Evolutionary conservation across 1,284 basidiomycete genomes (phyloP), one percentile per base, ranked within the genome.

Genomic region (Cryptococcus sp.): DNA sequence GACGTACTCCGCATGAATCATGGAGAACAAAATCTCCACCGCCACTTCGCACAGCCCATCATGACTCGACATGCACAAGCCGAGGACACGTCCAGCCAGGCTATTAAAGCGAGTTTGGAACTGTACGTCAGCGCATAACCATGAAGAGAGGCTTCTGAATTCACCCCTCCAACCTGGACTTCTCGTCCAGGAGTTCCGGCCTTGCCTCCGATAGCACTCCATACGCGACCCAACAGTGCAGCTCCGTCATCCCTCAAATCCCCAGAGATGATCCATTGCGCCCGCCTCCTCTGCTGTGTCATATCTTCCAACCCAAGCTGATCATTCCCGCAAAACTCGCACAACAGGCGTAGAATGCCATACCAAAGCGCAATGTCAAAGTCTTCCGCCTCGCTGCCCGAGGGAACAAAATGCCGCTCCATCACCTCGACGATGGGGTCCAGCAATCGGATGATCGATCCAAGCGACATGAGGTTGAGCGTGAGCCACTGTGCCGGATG

Each of bases 201-300:
- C 14, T 59, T 48, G 80, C 84, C 85, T 5, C 86, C 87, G 22
- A 97, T 79, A 3, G 88, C 82, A 60, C 88, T 83, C 94, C 94
- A 98, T 2, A 95, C 74, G 47, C 80, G 82, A 25, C 86, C 73
- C 47, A 97, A 74, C 49, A 95, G 84, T n/a, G 81, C 77, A 1
- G 92, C 87, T 10, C 92, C 93, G 69, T 94, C 87, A 14, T 90
- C 91, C 28, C 94, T 82, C 60, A 97, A 83, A 72, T 98, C 94
- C 16, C 93, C 93, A 3, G 88, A 90, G 14, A 97, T 80, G 38
- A 91, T 82, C 94, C 94, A 97, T 14, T 95, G 89, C 1, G 92
- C 88, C 45, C 93, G 82, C 45, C 92, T 84, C 80, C 90, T 87
- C 86, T 97, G 64, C 19, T 65, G 51, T 21, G 50, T 53, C 31